phyloP scores from a whole-genome alignment of 106 monocot genomes.

The Dioscorea dumetorum region DNA sequence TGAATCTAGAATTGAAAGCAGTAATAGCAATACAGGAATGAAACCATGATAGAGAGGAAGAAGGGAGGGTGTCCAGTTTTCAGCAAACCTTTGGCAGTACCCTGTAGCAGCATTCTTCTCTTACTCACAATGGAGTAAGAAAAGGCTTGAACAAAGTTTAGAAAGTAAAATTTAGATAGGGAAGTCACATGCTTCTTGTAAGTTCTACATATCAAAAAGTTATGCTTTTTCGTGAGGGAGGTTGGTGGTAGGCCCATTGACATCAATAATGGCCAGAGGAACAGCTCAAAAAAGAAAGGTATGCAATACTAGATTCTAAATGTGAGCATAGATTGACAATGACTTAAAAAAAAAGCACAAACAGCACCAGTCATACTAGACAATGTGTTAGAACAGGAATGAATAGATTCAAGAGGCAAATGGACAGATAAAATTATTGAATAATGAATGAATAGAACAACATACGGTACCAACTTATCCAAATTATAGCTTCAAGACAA shows the following conservation, averaged over 20 bases:
- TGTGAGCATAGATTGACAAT: background rate
- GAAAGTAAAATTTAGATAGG: background rate
- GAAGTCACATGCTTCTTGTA: background rate
- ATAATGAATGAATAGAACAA: too few relatives aligned
- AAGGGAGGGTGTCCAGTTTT: background rate
- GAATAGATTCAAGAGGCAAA: too few relatives aligned
- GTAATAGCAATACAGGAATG: background rate
- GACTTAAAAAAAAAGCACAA: too few relatives aligned
- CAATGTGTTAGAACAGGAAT: too few relatives aligned
- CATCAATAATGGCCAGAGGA: background rate
- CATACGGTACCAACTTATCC: too few relatives aligned
- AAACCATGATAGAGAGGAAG: background rate
- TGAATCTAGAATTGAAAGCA: background rate
- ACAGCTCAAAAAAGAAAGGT: background rate
- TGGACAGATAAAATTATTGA: too few relatives aligned
- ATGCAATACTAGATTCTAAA: background rate
- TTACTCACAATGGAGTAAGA: background rate
- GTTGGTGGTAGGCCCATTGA: conserved; percentile 1
- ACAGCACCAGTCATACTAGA: too few relatives aligned
- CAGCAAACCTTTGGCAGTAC: background rate
- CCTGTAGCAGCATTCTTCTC: background rate
- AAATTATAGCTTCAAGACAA: too few relatives aligned
- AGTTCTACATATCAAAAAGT: background rate
- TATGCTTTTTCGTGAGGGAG: background rate
- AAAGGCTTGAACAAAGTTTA: background rate